Evolutionary conservation across 148 eudicot species (phyloP), one percentile per base, ranked within the genome.

Genomic region (Heliosperma pusillum): DNA sequence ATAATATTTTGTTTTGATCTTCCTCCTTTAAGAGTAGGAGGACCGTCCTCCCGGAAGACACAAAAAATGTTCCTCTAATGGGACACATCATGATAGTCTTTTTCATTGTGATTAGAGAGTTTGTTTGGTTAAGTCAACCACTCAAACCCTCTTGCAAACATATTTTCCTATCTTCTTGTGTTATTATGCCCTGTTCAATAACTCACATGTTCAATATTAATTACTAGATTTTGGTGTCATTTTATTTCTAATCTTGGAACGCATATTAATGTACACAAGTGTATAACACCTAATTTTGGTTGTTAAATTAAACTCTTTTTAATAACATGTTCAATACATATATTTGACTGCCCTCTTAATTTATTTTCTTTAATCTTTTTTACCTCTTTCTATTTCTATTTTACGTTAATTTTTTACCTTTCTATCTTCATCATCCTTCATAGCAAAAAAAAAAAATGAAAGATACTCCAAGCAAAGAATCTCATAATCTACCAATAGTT

Each of bases 201-300:
- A 25, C 33, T 20, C 68, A 63, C 55, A 75, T 27, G 20, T 36
- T 1, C 20, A 72, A 36, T 5, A 29, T 9, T 21, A 10, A 40
- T 29, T 30, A 56, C 2, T 13, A 71, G 4, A 45, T 17, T 20
- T 66, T 66, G 26, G 10, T 40, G 70, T 40, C 33, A 50, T 71
- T 56, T 1, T 7, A 30, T 42, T 33, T 12, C n/a, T 57, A 71
- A 24, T 30, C 20, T 56, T 20, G 29, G 45, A 52, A 10, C 3
- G 0, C 24, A 10, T 56, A 36, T 5, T 36, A 36, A 36, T 36
- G 9, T 36, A 36, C n/a, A n/a, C 26, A 59, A 58, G 21, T 6
- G 42, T 2, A 53, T 40, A 30, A 26, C n/a, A 19, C 59, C 77
- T 45, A 44, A 47, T 1, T 65, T 63, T 74, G 29, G 77, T n/a